Base-by-base conservation (phyloP, 805 yeast species). In the Yarrowia bubula region DNA sequence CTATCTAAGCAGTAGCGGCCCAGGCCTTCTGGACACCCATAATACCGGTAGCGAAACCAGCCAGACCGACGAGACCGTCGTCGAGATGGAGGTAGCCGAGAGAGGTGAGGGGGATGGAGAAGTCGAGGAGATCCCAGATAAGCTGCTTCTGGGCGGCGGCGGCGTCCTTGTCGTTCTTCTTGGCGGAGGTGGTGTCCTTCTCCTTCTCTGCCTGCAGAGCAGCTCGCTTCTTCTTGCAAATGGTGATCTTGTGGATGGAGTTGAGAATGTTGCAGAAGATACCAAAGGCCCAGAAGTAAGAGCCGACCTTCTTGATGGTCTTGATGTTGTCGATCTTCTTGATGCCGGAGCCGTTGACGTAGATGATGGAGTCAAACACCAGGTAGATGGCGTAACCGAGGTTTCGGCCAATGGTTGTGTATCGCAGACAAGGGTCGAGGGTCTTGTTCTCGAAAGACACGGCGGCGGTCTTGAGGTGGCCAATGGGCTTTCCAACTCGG, bases 21-120 rank as follows among this genome's bases (percentile, higher is more conserved):
- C 96, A 71, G 87, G 69, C 86, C 73, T 71, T 88, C 92, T 82
- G 84, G 63, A 91, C 79, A 48, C 96, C 97, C 76, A 91, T 79
- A 57, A 86, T 67, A 43, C 96, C 88, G 37, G 98, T 91, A 66
- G 89, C 77, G 31, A 88, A 82, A 73, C 98, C 98, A 42, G 95
- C 91, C 66, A 86, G 77, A 41, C 96, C 97, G 60, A 91, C 84
- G 46, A 86, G 81, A 58, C 96, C 95, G 70, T 92, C 97, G 73
- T 86, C 84, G 71, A 85, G 78, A 70, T 80, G 80, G 70, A 88
- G 78, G 76, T 79, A 77, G 66, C 83, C 80, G 75, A 89, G 82
- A 64, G 86, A 83, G 75, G 88, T 86, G 73, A 87, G 78, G 11
- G 95, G 96, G 71, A 92, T 87, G 68, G 88, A 80, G 68, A 84